Percentiles rank a stretch among this genome's conserved stretches.
Conservation (phyloP, 2,329 filamentous ascomycete genomes). For the Hirsutella rhossiliensis region DNA sequence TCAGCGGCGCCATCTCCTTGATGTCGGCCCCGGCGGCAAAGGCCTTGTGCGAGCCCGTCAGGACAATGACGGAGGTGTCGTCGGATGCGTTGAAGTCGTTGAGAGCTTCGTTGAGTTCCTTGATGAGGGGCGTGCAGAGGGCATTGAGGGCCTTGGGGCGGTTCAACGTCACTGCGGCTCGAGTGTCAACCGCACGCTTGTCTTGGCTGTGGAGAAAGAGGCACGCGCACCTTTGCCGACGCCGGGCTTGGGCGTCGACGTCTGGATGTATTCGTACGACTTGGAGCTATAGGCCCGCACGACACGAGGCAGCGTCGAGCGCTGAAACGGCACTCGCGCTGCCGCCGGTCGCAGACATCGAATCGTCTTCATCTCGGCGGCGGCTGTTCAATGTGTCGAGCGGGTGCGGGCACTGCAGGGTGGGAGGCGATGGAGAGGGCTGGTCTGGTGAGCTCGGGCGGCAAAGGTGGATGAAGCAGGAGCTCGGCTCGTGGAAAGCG, state of each 20-base stretch:
- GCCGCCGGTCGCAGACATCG: neutral
- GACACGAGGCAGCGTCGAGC: neutral
- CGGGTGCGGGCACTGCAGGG: neutral
- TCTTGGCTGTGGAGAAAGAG: neutral
- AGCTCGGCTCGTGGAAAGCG: neutral
- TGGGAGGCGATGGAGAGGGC: neutral
- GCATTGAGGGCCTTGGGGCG: constrained; percentile 94
- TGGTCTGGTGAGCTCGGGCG: neutral
- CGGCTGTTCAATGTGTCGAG: neutral
- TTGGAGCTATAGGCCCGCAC: neutral
- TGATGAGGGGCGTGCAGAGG: constrained; percentile 79
- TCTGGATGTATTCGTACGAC: constrained; percentile 1
- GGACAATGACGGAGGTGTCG: constrained; percentile 61
- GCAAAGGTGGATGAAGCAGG: neutral
- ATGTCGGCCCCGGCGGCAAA: constrained; percentile 97
- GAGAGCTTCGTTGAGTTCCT: constrained; percentile 75
- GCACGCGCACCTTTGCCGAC: constrained; percentile 65
- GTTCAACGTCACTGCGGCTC: constrained; percentile 66
- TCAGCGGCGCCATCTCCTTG: constrained; percentile 94
- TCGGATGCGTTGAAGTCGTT: constrained; percentile 56
- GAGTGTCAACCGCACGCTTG: neutral
- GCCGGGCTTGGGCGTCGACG: constrained; percentile 46
- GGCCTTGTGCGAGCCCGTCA: constrained; percentile 81
- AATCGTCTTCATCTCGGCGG: neutral
- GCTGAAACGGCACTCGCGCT: neutral